Percentiles rank a stretch among this genome's conserved stretches.
Conservation (phyloP, 78 protist genomes). For the Dictyostelium discoideum region DNA sequence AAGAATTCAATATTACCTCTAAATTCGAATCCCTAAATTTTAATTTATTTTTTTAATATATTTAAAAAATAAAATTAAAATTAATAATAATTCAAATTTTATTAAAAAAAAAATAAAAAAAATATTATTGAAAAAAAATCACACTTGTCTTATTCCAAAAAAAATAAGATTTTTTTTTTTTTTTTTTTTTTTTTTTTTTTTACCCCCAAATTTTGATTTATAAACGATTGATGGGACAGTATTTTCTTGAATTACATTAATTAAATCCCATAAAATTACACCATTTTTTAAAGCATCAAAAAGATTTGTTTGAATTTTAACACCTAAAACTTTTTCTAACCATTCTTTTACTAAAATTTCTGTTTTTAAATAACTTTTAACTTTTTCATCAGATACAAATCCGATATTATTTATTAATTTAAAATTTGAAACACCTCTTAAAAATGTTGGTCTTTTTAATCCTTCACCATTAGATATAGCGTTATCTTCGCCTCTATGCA, state of each 20-base stretch:
- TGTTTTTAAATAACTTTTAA: background rate
- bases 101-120: too few species aligned
- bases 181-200: background rate
- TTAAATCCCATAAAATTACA: slow-evolving; percentile 4
- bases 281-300: slow-evolving; percentile 37
- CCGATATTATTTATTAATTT: background rate
- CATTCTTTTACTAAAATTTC: slow-evolving; percentile 17
- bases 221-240: slow-evolving; percentile 20
- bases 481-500: background rate
- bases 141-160: too few species aligned
- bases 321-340: slow-evolving; percentile 20
- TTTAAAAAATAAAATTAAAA: too few species aligned
- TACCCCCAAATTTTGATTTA: background rate
- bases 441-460: background rate
- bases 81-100: too few species aligned
- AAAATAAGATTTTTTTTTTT: too few species aligned
- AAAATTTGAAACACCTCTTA: slow-evolving; percentile 9
- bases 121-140: too few species aligned
- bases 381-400: slow-evolving; percentile 7
- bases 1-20: slow-evolving; percentile 25
- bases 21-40: slow-evolving; percentile 7
- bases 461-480: background rate
- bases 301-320: background rate
- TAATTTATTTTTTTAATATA: too few species aligned
- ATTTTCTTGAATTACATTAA: background rate